Base-by-base conservation (phyloP, 441 rosid species). In the Erodium moschatum region DNA sequence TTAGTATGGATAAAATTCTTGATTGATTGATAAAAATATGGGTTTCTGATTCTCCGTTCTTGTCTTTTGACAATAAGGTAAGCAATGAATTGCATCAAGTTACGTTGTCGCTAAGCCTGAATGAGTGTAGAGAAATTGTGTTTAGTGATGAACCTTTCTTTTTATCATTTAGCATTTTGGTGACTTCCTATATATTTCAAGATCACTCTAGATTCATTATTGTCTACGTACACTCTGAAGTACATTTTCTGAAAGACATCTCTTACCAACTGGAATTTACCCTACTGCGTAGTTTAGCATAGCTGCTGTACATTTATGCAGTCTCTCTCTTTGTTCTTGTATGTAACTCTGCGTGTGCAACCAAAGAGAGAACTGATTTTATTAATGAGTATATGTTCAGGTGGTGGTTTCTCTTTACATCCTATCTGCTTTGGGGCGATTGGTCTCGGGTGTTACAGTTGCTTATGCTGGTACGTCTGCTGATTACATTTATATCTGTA, bases 391-490 rank as follows among this genome's bases (percentile, higher is more conserved):
- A 16, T n/a, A 4, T 50, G 67, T 83, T 78, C 87, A 93, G 98
- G 98, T 93, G 48, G 83, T 82, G 11, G 52, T 83, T 74, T 87
- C 85, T 75, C 97, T 93, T 68, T 89, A 89, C 73, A 46, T 86
- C 70, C 78, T 91, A 64, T 88, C 97, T 7, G 88, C 76, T 44
- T 62, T 91, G 42, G 98, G 98, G 18, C 83, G 97, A 64, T 73
- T 88, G 79, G 82, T 91, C 73, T 85, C 95, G 4, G 96, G 98
- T 58, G 90, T 85, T 21, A 90, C 92, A 0, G 88, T 93, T 72
- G 94, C 95, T 75, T 93, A 86, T 83, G 92, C 88, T 44, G 98
- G 98, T 90, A 83, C 18, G 77, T 60, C 42, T 69, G 52, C 78
- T 56, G 52, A 71, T 13, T 7, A 60, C 29, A 66, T 71, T 65